Conservation (phyloP, 495 filamentous ascomycete species). For the Hypoxylon lienhwacheense region DNA sequence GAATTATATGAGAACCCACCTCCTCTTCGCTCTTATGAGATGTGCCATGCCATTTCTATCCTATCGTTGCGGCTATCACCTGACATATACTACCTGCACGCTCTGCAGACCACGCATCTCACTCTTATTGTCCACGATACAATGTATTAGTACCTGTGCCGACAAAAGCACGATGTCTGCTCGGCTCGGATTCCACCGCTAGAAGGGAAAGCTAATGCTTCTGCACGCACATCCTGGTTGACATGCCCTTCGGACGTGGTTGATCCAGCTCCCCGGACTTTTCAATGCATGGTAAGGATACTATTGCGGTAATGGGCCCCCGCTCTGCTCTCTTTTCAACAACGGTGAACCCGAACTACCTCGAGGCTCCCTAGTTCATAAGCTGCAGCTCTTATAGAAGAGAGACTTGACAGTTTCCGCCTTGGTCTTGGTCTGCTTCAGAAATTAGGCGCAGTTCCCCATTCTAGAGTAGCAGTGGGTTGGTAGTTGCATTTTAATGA, state of each 20-base stretch:
- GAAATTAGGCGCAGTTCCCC: too few relatives aligned
- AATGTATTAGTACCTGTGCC: too few relatives aligned
- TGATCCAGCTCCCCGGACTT: slow-evolving; percentile 31
- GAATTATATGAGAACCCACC: slow-evolving; percentile 14
- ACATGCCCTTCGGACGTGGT: slow-evolving; percentile 19
- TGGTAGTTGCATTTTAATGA: slow-evolving; percentile 9
- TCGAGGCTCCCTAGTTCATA: slow-evolving; percentile 17
- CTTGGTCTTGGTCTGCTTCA: background rate
- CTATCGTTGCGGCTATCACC: slow-evolving; percentile 19
- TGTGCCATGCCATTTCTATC: background rate
- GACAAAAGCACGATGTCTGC: slow-evolving; percentile 2
- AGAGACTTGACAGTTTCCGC: slow-evolving; percentile 3
- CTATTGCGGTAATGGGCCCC: slow-evolving; percentile 25
- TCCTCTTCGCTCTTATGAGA: too few relatives aligned
- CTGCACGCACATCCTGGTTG: slow-evolving; percentile 19
- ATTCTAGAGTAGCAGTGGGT: too few relatives aligned
- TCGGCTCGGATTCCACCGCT: slow-evolving; percentile 22
- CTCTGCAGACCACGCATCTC: slow-evolving; percentile 17
- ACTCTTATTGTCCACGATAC: slow-evolving; percentile 5
- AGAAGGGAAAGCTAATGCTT: slow-evolving; percentile 5
- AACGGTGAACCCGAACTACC: slow-evolving; percentile 15
- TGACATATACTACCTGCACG: slow-evolving; percentile 31
- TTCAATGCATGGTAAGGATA: slow-evolving; percentile 29
- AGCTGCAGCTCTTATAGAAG: slow-evolving; percentile 18
- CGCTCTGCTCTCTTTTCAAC: slow-evolving; percentile 14